phyloP scores from a whole-genome alignment of 108 stramenopile species.

The Nitzschia sp. region DNA sequence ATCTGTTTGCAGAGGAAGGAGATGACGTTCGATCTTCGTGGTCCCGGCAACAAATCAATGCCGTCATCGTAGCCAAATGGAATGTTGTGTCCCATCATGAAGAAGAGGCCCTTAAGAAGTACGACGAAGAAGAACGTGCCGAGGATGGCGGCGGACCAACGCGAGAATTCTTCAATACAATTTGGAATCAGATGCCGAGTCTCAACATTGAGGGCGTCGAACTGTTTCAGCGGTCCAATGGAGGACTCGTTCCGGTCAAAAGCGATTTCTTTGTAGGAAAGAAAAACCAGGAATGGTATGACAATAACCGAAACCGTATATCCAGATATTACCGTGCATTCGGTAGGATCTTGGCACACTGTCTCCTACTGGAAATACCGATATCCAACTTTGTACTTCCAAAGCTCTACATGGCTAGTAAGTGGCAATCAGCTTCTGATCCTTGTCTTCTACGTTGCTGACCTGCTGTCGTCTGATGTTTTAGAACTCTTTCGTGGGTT shows the following conservation, averaged over 20 bases:
- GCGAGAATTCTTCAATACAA: neutral
- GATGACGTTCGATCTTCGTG: no score
- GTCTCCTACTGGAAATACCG: neutral
- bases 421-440: neutral
- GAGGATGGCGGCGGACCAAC: neutral
- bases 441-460: neutral
- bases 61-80: neutral
- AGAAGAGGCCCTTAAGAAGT: neutral
- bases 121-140: neutral
- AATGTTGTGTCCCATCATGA: neutral
- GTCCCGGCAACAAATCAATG: no score
- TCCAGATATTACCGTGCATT: neutral
- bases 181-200: neutral
- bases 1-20: no score
- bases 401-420: slow-evolving; percentile 4
- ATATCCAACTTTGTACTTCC: neutral
- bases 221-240: no score
- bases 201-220: no score
- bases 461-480: no score
- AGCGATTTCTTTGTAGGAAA: no score
- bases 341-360: slow-evolving; percentile 7
- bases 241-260: no score
- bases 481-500: slow-evolving; percentile 1
- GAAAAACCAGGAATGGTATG: no score
- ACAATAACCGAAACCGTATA: no score